phyloP scores from a whole-genome alignment of 2,329 filamentous ascomycete genomes.

The Amauroascus niger region DNA sequence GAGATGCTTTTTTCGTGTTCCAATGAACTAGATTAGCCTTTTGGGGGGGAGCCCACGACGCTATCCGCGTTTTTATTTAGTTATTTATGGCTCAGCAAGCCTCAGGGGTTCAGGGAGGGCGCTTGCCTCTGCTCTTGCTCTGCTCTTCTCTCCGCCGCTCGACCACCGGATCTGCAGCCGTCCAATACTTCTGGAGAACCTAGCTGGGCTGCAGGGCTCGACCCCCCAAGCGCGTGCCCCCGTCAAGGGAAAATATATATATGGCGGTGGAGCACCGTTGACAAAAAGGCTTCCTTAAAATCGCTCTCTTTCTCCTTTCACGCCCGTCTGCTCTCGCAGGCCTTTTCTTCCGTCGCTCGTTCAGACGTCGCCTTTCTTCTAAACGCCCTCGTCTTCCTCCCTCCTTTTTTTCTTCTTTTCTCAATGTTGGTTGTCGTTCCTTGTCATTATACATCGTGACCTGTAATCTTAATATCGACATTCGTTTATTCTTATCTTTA shows the following conservation, averaged over 20 bases:
- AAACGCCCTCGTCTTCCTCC: background rate
- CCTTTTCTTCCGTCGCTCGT: background rate
- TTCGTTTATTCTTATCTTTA: background rate
- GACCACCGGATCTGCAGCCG: background rate
- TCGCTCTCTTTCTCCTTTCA: background rate
- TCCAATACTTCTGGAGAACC: background rate
- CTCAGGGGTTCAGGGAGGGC: conserved; percentile 2
- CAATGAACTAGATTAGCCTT: background rate
- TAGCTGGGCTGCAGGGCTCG: background rate
- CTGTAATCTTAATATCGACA: background rate
- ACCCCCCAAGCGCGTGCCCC: background rate
- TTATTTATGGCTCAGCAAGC: background rate
- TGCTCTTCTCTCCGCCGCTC: too few species aligned
- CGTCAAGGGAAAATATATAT: background rate
- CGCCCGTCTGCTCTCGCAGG: background rate
- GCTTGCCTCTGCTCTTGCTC: too few species aligned
- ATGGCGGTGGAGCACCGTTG: background rate
- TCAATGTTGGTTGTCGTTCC: background rate
- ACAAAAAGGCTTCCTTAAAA: background rate
- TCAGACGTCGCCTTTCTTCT: background rate
- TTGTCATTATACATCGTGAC: background rate
- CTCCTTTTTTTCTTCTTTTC: background rate
- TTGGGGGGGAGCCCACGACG: background rate
- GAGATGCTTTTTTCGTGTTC: conserved; percentile 4
- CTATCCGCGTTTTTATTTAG: background rate